Base-by-base conservation (phyloP, 208 protist genomes). In the Trypanosoma caninum region DNA sequence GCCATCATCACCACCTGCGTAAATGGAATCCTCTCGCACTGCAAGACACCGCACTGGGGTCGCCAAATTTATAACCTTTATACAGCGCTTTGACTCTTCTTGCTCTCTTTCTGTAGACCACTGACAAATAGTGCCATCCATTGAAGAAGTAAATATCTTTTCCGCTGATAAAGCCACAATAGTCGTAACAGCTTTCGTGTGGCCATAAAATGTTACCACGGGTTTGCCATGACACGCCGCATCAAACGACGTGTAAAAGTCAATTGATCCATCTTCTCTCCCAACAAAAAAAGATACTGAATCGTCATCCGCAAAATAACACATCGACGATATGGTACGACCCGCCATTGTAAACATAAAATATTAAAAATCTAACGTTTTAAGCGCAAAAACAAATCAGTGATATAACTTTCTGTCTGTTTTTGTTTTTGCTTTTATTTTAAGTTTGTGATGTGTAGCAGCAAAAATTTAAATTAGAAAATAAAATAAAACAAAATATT, bases 221-320 rank as follows among this genome's bases (percentile, higher is more conserved):
- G 82, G 77, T 37, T 72, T 76, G 20, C 80, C 79, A n/a, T 75
- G 59, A 54, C 77, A 75, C 3, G 77, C 76, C 38, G 80, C 71
- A 33, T 82, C 72, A 30, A 76, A 72, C 40, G 76, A 80, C 31
- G 67, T 65, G 67, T 87, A 87, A 46, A 78, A 74, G 46, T 89
- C 82, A 47, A 92, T 67, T n/a, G 76, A 85, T 40, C 85, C 85
- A 56, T 89, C 80, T 31, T 85, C 80, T 53, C 85, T 72, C 16
- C 85, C 85, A 31, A 92, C 69, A 53, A 92, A 89, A 38, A 89
- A 45, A 25, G 77, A 73, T 8, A 67, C 51, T 10, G 74, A 71
- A 48, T 64, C 69, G 20, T 64, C 78, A 11, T 76, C 76, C 16
- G 69, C 48, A 38, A 74, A 60, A 37, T 68, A 65, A 33, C 78